Conservation (phyloP, 2,329 filamentous ascomycete genomes). For the Hymenoscyphus occultus region DNA sequence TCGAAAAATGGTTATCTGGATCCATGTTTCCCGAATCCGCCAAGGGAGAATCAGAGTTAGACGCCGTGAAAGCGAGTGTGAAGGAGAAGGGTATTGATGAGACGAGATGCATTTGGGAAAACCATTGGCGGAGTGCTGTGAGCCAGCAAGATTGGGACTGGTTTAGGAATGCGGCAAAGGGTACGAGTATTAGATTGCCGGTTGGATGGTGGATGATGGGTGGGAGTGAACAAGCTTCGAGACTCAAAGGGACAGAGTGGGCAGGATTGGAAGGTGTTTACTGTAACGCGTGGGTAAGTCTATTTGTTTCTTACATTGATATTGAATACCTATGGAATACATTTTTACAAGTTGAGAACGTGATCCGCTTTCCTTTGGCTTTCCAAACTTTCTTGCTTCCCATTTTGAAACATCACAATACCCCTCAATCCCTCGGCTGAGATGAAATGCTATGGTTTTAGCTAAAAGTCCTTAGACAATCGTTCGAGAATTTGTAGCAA, state of each 20-base stretch:
- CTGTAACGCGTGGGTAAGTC: constrained; percentile 46
- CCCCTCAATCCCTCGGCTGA: too few species aligned
- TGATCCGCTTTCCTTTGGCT: background rate
- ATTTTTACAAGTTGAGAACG: background rate
- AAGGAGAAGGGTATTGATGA: constrained; percentile 46
- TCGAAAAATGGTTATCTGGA: constrained; percentile 55
- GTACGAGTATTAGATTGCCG: constrained; percentile 57
- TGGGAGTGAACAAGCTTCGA: constrained; percentile 36
- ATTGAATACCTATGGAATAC: background rate
- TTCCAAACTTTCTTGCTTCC: too few species aligned
- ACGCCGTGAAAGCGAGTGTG: constrained; percentile 46
- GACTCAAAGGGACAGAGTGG: constrained; percentile 51
- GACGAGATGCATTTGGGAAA: constrained; percentile 50
- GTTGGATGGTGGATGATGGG: constrained; percentile 59
- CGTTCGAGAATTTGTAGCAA: constrained; percentile 40
- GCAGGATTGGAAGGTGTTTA: constrained; percentile 47
- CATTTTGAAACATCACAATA: too few species aligned
- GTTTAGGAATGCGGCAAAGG: constrained; percentile 49
- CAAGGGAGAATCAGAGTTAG: constrained; percentile 47
- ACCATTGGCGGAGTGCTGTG: constrained; percentile 51
- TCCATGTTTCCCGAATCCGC: constrained; percentile 47
- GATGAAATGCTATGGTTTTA: background rate
- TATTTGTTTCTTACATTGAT: background rate
- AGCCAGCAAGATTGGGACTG: constrained; percentile 51
- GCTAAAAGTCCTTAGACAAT: constrained; percentile 4